Base-by-base conservation (phyloP, 2,329 filamentous ascomycete species). In the Colletotrichum sojae region DNA sequence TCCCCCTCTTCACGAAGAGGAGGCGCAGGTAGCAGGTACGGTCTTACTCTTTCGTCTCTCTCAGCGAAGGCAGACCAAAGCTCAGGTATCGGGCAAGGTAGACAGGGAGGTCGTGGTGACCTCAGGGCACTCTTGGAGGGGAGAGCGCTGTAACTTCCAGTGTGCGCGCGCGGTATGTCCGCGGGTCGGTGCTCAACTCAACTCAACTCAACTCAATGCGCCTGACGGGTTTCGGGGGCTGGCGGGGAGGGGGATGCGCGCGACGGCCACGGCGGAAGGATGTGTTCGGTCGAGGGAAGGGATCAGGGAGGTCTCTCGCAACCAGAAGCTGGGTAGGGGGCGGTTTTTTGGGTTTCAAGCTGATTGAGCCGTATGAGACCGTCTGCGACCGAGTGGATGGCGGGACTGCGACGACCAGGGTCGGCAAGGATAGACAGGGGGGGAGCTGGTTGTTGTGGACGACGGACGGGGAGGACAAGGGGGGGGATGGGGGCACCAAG, bases 151-250 rank as follows among this genome's bases (percentile, higher is more conserved):
- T 31, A 31, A 31, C 27, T 31, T 31, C 27, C 27, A 45, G 48
- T 43, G 22, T 39, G 31, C 12, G 57, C 20, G 45, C 43, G 54
- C 40, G 66, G 63, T 69, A 53, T 59, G 57, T 57, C 53, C 51
- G 31, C 52, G 53, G 64, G 63, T 70, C 67, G 48, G 57, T 70
- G 63, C 64, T 70, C 58, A 70, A 68, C 67, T 67, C 53, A 70
- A 68, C 67, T 67, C 53, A 68, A 68, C 64, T 70, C 58, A 70
- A 68, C 67, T 67, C 58, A 68, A 68, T 68, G 67, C 64, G 67
- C 67, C 67, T 70, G 67, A 43, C 64, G 63, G 63, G 67, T 68
- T 70, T 70, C 57, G 67, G 62, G 54, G 53, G 27, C 8, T 52
- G 52, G 49, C 49, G 59, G 59, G 64, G 57, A 61, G 40, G 64